Conservation (phyloP, 2,329 filamentous ascomycete genomes). For the Colletotrichum sp. region DNA sequence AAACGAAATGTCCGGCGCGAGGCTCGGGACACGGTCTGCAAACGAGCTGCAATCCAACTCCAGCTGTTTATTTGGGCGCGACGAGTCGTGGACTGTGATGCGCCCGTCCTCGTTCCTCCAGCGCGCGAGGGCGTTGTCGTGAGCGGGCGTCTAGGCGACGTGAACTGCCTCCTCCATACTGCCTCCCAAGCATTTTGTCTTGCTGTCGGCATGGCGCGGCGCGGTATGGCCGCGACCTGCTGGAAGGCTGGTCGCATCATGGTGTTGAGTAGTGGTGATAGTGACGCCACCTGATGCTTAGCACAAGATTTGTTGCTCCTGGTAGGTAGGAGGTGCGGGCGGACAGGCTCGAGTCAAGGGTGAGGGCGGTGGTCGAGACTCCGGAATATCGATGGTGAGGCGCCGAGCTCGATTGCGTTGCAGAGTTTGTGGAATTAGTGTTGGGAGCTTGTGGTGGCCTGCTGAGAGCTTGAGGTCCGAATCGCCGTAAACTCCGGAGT, state of each 20-base stretch:
- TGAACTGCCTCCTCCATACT: constrained; percentile 11
- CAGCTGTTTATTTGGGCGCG: constrained; percentile 1
- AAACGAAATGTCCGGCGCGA: constrained; percentile 20
- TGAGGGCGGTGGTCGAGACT: neutral
- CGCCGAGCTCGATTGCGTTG: neutral
- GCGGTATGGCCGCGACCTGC: neutral
- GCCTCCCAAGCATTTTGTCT: constrained; percentile 11
- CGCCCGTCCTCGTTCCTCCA: neutral
- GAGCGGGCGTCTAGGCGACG: neutral
- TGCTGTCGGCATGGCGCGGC: neutral
- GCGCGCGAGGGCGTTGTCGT: neutral
- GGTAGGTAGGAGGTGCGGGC: neutral
- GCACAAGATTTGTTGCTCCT: neutral
- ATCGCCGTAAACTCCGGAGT: constrained; percentile 10
- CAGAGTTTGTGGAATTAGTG: neutral
- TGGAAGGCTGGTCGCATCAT: constrained; percentile 17
- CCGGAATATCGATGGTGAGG: neutral
- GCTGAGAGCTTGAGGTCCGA: constrained; percentile 6
- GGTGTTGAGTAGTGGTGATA: neutral
- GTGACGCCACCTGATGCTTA: neutral
- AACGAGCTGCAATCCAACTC: constrained; percentile 3
- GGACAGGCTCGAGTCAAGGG: neutral
- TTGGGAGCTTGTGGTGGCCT: neutral
- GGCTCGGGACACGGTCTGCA: constrained; percentile 1
- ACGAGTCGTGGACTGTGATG: neutral